These are phyloP conservation scores for Diversispora eburnea DNA, from an alignment of 192 early-diverging fungal species.

Conservation along the genomic window DNA sequence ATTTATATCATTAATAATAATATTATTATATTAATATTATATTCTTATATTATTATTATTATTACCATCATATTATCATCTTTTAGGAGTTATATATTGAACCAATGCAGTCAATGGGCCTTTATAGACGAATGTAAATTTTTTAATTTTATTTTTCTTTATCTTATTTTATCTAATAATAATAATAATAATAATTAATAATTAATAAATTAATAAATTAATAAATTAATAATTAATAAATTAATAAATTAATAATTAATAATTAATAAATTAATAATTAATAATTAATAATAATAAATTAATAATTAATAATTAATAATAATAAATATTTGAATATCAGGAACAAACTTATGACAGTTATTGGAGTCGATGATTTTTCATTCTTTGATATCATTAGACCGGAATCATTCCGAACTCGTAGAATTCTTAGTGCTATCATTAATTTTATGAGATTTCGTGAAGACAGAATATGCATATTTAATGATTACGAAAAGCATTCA, in stretches of 20 bases:
- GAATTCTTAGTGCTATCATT: slow-evolving; percentile 78
- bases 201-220: too few species aligned
- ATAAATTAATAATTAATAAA: too few species aligned
- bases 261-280: not conserved
- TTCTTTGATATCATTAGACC: slow-evolving; percentile 79
- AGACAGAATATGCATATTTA: slow-evolving; percentile 38
- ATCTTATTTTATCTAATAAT: too few species aligned
- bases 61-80: too few species aligned
- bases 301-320: too few species aligned
- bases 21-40: not conserved
- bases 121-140: not conserved
- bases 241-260: not conserved
- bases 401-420: slow-evolving; percentile 58
- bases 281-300: not conserved
- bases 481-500: not conserved
- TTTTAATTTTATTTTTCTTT: not conserved
- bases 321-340: not conserved
- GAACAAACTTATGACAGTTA: not conserved
- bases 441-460: slow-evolving; percentile 92
- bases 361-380: slow-evolving; percentile 70
- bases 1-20: not conserved
- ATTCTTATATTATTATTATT: too few species aligned
- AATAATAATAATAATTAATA: too few species aligned
- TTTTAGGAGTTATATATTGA: not conserved
- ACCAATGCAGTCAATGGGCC: not conserved